Evolutionary conservation across 768 basidiomycete species (phyloP), one percentile per base, ranked within the genome.

Genomic region (Termitomyces bulborhizus): DNA sequence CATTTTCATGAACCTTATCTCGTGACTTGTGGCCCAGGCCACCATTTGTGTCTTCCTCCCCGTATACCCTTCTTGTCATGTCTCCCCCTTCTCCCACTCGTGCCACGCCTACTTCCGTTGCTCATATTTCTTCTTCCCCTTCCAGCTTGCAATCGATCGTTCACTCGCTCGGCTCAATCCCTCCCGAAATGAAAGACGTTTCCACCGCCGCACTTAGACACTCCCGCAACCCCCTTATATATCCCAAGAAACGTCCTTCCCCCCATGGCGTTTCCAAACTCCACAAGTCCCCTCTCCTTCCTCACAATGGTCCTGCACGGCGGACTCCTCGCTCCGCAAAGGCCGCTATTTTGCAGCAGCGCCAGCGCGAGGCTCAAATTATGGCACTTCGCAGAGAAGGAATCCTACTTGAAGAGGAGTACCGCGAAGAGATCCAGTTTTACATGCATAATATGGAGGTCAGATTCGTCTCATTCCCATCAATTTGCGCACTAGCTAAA

Each of bases 361-460:
- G 82, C 56, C 85, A 86, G 65, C 83, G 86, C 49, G 82, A 86
- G 57, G 79, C 78, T 15, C 87, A 87, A 66, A 81, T 86, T 43
- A 74, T 76, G 56, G 88, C 85, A 37, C 76, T 86, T 63, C 83
- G 88, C 43, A 75, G 81, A 62, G 84, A 90, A 62, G 85, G 86
- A 45, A 79, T 88, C 53, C 79, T 93, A 56, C 77, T 95, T 61
- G 97, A 98, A 73, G 92, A 93, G 66, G 96, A 98, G 71, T 98
- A 99, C 67, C 82, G 86, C 39, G 90, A 93, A 47, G 97, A 99
- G 66, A 94, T 98, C 55, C 80, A 84, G 55, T 80, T 77, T 53
- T 97, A 98, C 74, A 98, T 98, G 97, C 88, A 90, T 69, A 85
- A 90, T 69, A 97, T 97, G 93, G 96, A 99, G 92, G 97, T 98